Conservation (phyloP, 1,284 basidiomycete genomes). For the Malassezia dermatis region DNA sequence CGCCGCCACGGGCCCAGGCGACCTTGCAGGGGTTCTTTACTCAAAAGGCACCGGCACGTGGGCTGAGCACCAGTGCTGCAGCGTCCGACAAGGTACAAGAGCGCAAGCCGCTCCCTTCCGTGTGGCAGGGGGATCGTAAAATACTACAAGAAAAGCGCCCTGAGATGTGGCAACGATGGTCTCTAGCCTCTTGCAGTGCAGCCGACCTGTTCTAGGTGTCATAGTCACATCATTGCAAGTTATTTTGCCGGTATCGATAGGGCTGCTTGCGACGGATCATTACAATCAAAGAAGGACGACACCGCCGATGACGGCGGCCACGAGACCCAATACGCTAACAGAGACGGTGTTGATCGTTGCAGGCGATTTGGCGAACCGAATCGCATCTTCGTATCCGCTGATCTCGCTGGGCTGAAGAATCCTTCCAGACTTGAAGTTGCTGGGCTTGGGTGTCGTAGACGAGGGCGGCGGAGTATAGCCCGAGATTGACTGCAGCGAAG, state of each 20-base stretch:
- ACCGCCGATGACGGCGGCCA: neutral
- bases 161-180: slow-evolving; percentile 4
- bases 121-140: slow-evolving; percentile 3
- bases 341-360: neutral
- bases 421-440: slow-evolving; percentile 21
- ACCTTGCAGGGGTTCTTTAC: slow-evolving; percentile 11
- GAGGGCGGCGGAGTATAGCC: slow-evolving; percentile 30
- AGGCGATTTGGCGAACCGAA: neutral
- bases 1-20: neutral
- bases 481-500: slow-evolving; percentile 25
- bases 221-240: neutral
- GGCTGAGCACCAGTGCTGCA: slow-evolving; percentile 4
- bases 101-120: neutral
- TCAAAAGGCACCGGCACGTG: neutral
- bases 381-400: slow-evolving; percentile 24
- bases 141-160: slow-evolving; percentile 4
- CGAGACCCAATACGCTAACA: neutral
- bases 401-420: slow-evolving; percentile 24
- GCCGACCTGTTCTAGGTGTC: slow-evolving; percentile 2
- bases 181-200: neutral
- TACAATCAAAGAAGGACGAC: neutral
- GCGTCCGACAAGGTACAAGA: neutral
- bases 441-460: slow-evolving; percentile 14
- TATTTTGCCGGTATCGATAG: neutral
- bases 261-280: neutral